Evolutionary conservation across 441 rosid genomes (phyloP).

Genomic region (Populus hybrid): DNA sequence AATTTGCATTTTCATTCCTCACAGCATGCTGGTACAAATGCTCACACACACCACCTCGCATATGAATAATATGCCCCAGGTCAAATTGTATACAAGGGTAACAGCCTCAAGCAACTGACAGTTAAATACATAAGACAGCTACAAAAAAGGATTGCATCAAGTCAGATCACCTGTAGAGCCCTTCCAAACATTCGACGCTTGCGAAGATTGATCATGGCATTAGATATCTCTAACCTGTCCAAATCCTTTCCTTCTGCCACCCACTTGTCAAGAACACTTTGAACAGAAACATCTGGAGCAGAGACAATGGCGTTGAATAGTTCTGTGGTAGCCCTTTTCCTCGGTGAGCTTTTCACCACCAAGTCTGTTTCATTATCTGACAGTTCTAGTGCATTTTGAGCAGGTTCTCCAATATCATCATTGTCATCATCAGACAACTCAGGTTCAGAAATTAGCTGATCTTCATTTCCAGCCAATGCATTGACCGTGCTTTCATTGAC

Average conservation of each 20-base stretch:
- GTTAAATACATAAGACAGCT: neutral
- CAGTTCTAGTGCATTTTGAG: slow-evolving; percentile 33
- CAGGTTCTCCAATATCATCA: slow-evolving; percentile 22
- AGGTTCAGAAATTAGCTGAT: slow-evolving; percentile 44
- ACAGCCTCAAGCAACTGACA: neutral
- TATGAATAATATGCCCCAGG: neutral
- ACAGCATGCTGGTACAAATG: too few relatives aligned
- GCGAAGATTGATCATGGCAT: slow-evolving; percentile 55
- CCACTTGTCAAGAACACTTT: slow-evolving; percentile 61
- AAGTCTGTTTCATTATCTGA: slow-evolving; percentile 26
- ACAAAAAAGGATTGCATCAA: slow-evolving; percentile 3
- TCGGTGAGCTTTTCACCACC: slow-evolving; percentile 18
- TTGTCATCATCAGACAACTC: slow-evolving; percentile 31
- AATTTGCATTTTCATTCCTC: neutral
- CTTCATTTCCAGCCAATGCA: slow-evolving; percentile 23
- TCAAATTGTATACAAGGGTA: neutral
- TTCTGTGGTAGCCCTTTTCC: slow-evolving; percentile 33
- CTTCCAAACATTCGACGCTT: slow-evolving; percentile 61
- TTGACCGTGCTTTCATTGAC: slow-evolving; percentile 14
- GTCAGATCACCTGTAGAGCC: slow-evolving; percentile 65
- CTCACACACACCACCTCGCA: neutral
- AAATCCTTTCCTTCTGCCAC: slow-evolving; percentile 61
- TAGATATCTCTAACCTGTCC: slow-evolving; percentile 30
- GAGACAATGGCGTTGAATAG: slow-evolving; percentile 48
- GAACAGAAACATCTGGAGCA: slow-evolving; percentile 38